Evolutionary conservation across 768 basidiomycete species (phyloP).

Genomic region (Mycena sanguinolenta): DNA sequence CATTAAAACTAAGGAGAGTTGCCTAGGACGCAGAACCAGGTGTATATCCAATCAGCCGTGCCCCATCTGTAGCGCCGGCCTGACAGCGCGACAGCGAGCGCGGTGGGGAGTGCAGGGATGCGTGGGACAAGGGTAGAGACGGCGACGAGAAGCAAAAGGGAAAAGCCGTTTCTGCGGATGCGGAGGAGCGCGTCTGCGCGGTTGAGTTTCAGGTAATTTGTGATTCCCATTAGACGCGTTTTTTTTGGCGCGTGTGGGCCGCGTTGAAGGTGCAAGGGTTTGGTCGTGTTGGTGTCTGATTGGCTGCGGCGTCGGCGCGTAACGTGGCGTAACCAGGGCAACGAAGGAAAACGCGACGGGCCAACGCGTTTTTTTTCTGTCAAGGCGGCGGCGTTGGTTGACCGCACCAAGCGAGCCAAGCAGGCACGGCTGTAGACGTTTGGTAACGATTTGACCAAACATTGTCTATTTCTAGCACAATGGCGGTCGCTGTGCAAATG

Average conservation of each 20-base stretch:
- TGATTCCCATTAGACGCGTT: conserved; percentile 6
- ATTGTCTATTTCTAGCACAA: no score
- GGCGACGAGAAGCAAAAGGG: conserved; percentile 49
- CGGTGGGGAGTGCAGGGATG: conserved; percentile 54
- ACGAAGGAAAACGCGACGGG: no score
- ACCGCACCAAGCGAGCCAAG: no score
- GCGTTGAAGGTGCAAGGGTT: no score
- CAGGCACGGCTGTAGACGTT: no score
- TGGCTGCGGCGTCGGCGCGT: no score
- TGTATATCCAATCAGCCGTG: conserved; percentile 52
- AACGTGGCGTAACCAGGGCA: no score
- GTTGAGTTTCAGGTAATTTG: conserved; percentile 57
- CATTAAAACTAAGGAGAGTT: conserved; percentile 15
- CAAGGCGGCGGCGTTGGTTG: no score
- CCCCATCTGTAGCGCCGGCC: conserved; percentile 45
- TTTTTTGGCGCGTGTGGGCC: neutral
- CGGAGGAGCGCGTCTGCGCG: conserved; percentile 60
- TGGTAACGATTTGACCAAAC: no score
- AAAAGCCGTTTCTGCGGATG: conserved; percentile 53
- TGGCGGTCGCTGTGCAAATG: no score
- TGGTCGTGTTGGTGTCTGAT: no score
- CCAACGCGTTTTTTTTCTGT: no score
- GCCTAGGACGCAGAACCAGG: conserved; percentile 57
- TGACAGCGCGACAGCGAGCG: conserved; percentile 45
- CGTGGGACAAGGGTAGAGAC: conserved; percentile 55